These are phyloP conservation scores for Populus hybrid DNA, from an alignment of 441 rosid genomes.

Conservation along the genomic window DNA sequence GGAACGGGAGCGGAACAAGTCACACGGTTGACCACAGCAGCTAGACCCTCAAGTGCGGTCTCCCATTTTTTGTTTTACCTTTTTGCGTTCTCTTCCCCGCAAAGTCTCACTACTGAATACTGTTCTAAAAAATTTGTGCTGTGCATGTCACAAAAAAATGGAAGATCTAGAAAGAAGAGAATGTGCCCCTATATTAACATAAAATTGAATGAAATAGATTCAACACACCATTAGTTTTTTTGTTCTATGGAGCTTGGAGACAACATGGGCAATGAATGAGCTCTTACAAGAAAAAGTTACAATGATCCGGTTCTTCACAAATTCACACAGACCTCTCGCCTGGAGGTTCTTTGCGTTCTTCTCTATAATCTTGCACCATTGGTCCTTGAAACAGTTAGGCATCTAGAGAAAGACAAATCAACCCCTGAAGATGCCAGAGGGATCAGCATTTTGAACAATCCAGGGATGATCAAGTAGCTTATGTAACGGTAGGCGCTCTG, in stretches of 20 bases:
- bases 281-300: background rate
- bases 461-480: constrained; percentile 93
- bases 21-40: no score
- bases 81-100: background rate
- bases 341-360: background rate
- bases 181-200: background rate
- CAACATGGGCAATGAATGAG: background rate
- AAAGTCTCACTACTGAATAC: no score
- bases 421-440: constrained; percentile 68
- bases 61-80: no score
- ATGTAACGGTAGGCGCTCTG: constrained; percentile 71
- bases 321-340: background rate
- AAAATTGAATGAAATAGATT: background rate
- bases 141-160: no score
- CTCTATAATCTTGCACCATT: background rate
- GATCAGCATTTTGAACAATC: constrained; percentile 94
- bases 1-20: no score
- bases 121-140: background rate
- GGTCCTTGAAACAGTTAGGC: background rate
- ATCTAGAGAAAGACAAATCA: constrained; percentile 14
- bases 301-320: background rate
- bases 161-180: background rate
- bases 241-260: background rate
- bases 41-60: no score
- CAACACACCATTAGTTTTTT: background rate